Percentiles rank a stretch among this genome's conserved stretches.
Evolutionary conservation across 768 basidiomycete species (phyloP).

Genomic region (Dendrothele bispora): DNA sequence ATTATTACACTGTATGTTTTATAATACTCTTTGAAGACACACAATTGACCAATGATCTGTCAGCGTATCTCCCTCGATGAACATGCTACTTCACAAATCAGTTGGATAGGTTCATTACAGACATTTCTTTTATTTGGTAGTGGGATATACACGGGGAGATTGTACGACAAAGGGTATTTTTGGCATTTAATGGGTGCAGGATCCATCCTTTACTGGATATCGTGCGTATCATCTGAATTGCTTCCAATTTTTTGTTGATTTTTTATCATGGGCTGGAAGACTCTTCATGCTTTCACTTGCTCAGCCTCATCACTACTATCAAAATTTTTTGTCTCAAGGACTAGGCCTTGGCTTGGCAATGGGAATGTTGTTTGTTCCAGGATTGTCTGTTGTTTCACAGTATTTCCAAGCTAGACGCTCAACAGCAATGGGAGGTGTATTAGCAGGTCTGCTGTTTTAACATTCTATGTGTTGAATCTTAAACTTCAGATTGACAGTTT

Average conservation of each 20-base stretch:
- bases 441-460: slow-evolving; percentile 29
- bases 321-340: slow-evolving; percentile 44
- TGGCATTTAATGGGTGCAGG: neutral
- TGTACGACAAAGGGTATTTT: slow-evolving; percentile 6
- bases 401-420: slow-evolving; percentile 42
- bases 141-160: neutral
- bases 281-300: slow-evolving; percentile 49
- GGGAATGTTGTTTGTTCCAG: slow-evolving; percentile 45
- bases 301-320: slow-evolving; percentile 23
- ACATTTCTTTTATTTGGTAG: neutral
- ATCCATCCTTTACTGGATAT: neutral
- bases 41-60: neutral
- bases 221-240: neutral
- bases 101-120: slow-evolving; percentile 4
- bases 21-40: neutral
- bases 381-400: slow-evolving; percentile 43
- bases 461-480: neutral
- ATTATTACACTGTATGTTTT: slow-evolving; percentile 18
- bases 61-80: neutral
- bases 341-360: slow-evolving; percentile 42
- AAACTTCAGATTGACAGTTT: neutral
- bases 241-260: neutral
- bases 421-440: slow-evolving; percentile 48
- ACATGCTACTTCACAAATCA: slow-evolving; percentile 1
- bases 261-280: slow-evolving; percentile 23